Conservation (phyloP, 371 early-diverging fungal genomes). For the Mucor saturninus region DNA sequence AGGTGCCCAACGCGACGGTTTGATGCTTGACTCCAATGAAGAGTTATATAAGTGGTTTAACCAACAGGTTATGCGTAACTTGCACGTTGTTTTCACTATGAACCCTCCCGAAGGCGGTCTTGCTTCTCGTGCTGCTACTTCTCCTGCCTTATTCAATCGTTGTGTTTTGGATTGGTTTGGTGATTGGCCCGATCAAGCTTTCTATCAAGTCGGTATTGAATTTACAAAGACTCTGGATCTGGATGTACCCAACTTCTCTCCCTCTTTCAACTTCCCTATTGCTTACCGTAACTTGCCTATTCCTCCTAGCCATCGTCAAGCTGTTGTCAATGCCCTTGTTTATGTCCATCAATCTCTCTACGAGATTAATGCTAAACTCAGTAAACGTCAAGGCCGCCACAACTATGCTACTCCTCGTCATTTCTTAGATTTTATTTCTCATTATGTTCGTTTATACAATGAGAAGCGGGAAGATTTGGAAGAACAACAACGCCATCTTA, state of each 20-base stretch:
- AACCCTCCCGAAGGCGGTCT: slow-evolving; percentile 96
- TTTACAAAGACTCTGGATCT: slow-evolving; percentile 92
- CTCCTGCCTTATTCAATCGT: slow-evolving; percentile 99
- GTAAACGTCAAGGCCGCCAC: slow-evolving; percentile 79
- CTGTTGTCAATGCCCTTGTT: slow-evolving; percentile 90
- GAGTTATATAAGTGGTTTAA: slow-evolving; percentile 98
- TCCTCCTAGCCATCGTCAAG: slow-evolving; percentile 83
- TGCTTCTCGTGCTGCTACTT: slow-evolving; percentile 94
- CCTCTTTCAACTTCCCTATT: slow-evolving; percentile 80
- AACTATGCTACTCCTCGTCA: slow-evolving; percentile 96
- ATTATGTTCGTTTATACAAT: slow-evolving; percentile 88
- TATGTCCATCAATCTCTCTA: slow-evolving; percentile 91
- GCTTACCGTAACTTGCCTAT: slow-evolving; percentile 78
- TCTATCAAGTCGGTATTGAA: slow-evolving; percentile 97
- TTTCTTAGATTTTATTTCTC: slow-evolving; percentile 96
- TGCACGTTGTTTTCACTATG: slow-evolving; percentile 99
- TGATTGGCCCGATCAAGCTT: slow-evolving; percentile 97
- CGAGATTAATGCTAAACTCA: slow-evolving; percentile 83
- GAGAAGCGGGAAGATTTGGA: slow-evolving; percentile 96
- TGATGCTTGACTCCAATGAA: slow-evolving; percentile 92
- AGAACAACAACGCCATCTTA: slow-evolving; percentile 97
- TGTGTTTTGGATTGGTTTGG: slow-evolving; percentile 99
- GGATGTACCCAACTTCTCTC: slow-evolving; percentile 71
- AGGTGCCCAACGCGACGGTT: slow-evolving; percentile 91
- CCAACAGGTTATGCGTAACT: slow-evolving; percentile 93